Evolutionary conservation across 495 filamentous ascomycete genomes (phyloP), one percentile per base, ranked within the genome.

Genomic region (Hyaloscypha hepaticicola): DNA sequence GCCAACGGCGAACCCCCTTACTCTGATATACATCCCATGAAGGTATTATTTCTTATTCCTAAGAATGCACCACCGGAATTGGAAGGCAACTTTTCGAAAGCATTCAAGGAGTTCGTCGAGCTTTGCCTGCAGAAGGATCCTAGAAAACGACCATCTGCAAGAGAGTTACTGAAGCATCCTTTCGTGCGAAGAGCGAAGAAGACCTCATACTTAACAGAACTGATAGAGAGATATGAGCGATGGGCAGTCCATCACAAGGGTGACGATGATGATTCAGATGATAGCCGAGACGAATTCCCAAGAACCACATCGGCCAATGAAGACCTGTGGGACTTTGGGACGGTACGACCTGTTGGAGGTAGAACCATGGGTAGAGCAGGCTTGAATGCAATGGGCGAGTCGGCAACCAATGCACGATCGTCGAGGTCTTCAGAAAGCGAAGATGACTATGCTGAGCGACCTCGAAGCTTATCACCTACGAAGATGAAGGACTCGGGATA

Each of bases 11-110:
- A 98, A 72, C 95, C 95, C 16, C 95, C 95, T 0, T 96, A 98
- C 73, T 89, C 93, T 45, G 92, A 97, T 70, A 97, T 98, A 38
- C 95, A 99, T 74, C 95, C 95, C 5, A 99, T 99, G 95, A 99
- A 99, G 73, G 95, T 98, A 14, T 75, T 99, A 27, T 98, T 99
- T 74, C 79, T 97, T 62, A 98, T 99, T 62, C 95, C 95, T 1
- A 98, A 97, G 77, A 96, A 98, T 63, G 84, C 91, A 16, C 88
- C 95, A 16, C 95, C 95, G 8, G 79, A 81, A 19, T 74, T 98
- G 52, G 86, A 92, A 62, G 96, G 95, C 9, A 87, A 91, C 65
- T 99, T 95, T 74, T 93, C 86, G 67, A 91, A 87, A 71, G 81
- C 86, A 1, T 98, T 99, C 82, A 97, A 96, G 75, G 93, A 96